Evolutionary conservation across 1,284 basidiomycete genomes (phyloP).

Genomic region (Tilletia caries): DNA sequence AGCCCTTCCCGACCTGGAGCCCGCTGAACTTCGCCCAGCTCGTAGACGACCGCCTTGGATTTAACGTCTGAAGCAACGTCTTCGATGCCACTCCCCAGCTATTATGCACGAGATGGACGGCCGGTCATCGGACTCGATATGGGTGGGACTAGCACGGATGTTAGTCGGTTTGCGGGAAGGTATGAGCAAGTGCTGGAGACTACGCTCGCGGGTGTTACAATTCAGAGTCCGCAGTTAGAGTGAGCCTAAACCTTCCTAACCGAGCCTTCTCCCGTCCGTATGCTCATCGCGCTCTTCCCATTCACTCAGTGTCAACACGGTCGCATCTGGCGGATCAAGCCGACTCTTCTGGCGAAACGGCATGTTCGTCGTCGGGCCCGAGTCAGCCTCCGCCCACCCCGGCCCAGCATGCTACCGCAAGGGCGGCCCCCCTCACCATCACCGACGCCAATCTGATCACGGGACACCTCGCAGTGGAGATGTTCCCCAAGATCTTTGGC

Average conservation of each 20-base stretch:
- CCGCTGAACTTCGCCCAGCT: not conserved
- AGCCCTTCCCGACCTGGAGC: not conserved
- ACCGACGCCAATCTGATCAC: constrained; percentile 53
- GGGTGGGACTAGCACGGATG: constrained; percentile 81
- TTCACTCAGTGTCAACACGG: constrained; percentile 41
- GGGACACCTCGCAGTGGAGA: constrained; percentile 46
- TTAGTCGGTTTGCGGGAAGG: constrained; percentile 77
- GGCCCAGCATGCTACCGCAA: constrained; percentile 52
- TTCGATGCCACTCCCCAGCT: constrained; percentile 77
- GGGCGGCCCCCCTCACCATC: constrained; percentile 49
- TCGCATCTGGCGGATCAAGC: constrained; percentile 48
- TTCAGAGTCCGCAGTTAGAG: constrained; percentile 73
- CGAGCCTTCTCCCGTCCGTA: not conserved
- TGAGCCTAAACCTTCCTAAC: not conserved
- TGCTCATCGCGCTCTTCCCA: not conserved
- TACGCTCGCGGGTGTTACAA: constrained; percentile 81
- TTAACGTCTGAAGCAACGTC: too few species aligned
- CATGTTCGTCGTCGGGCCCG: constrained; percentile 49
- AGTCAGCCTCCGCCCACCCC: constrained; percentile 49
- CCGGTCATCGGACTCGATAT: constrained; percentile 64
- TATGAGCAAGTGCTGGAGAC: constrained; percentile 88
- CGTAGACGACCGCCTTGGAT: not conserved
- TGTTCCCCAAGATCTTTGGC: constrained; percentile 82
- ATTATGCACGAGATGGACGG: constrained; percentile 65
- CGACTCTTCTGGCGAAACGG: constrained; percentile 51